Conservation (phyloP, 305 asterid species). For the Salvia sclarea region DNA sequence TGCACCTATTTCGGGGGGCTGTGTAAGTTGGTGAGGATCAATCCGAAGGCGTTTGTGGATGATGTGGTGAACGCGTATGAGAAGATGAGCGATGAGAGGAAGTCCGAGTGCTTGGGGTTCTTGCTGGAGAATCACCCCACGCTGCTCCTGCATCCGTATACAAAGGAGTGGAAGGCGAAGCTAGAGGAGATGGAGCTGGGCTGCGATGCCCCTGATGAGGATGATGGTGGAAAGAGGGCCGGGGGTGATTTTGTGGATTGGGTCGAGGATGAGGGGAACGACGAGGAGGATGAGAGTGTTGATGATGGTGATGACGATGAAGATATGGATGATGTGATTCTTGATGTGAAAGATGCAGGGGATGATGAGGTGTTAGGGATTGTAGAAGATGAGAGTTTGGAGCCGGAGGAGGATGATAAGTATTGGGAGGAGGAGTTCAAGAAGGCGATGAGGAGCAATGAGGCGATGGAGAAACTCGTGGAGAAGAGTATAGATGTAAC, state of each 20-base stretch:
- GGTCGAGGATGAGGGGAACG: constrained; percentile 68
- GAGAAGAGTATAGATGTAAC: constrained; percentile 51
- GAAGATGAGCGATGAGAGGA: constrained; percentile 75
- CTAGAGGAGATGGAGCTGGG: constrained; percentile 96
- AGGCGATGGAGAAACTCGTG: constrained; percentile 81
- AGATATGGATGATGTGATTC: constrained; percentile 38
- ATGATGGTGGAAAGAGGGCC: constrained; percentile 37
- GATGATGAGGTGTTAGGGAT: constrained; percentile 63
- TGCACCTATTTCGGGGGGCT: constrained; percentile 88
- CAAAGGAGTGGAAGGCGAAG: constrained; percentile 89
- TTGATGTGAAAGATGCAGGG: constrained; percentile 45
- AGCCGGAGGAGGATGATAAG: constrained; percentile 54
- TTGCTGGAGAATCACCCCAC: constrained; percentile 74
- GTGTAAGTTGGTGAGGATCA: constrained; percentile 77
- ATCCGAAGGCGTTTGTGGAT: constrained; percentile 85
- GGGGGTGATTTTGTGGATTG: constrained; percentile 69
- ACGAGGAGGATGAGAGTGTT: too few relatives aligned
- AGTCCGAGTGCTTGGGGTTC: constrained; percentile 74
- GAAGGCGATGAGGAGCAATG: constrained; percentile 71
- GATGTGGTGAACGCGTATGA: constrained; percentile 78
- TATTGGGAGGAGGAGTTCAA: constrained; percentile 90
- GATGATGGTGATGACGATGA: constrained; percentile 35
- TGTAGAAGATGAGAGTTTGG: constrained; percentile 48
- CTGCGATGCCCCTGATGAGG: constrained; percentile 89
- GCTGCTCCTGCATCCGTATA: constrained; percentile 74